Evolutionary conservation across 805 yeast genomes (phyloP).

Genomic region (Cyberlindnera mycetangii): DNA sequence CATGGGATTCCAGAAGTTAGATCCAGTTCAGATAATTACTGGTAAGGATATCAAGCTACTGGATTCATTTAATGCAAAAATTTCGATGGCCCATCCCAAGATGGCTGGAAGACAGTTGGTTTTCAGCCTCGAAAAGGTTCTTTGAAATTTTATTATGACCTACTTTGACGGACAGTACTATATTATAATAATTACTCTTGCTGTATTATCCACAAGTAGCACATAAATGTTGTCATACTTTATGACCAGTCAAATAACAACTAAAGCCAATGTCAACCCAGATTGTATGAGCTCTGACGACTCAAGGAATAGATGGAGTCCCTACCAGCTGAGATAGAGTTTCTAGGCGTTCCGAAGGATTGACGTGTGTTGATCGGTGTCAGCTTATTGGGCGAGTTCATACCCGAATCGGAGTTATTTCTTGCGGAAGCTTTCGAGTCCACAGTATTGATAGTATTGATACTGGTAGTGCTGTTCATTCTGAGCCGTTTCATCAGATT

Average conservation of each 20-base stretch:
- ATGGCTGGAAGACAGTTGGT: slow-evolving; percentile 61
- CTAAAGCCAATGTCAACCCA: too few relatives aligned
- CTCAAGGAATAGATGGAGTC: slow-evolving; percentile 21
- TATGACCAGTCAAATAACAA: too few relatives aligned
- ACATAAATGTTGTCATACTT: too few relatives aligned
- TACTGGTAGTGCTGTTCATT: slow-evolving; percentile 30
- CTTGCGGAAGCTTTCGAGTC: slow-evolving; percentile 20
- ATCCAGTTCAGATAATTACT: slow-evolving; percentile 63
- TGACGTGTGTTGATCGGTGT: slow-evolving; percentile 30
- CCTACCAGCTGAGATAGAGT: slow-evolving; percentile 19
- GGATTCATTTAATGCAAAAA: slow-evolving; percentile 38
- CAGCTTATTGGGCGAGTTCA: slow-evolving; percentile 25
- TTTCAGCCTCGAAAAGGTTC: slow-evolving; percentile 32
- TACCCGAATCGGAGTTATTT: slow-evolving; percentile 14
- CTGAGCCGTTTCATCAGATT: slow-evolving; percentile 38
- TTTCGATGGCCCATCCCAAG: slow-evolving; percentile 63
- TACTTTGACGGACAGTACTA: not conserved
- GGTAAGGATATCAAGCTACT: slow-evolving; percentile 60
- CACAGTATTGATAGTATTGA: slow-evolving; percentile 16
- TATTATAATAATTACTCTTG: not conserved
- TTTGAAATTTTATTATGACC: not conserved
- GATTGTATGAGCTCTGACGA: slow-evolving; percentile 17
- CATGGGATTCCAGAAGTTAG: slow-evolving; percentile 32
- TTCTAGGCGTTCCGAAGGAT: slow-evolving; percentile 28
- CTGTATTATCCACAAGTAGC: too few relatives aligned